Evolutionary conservation across 2,329 filamentous ascomycete species (phyloP).

Genomic region (Epichloe aotearoae): DNA sequence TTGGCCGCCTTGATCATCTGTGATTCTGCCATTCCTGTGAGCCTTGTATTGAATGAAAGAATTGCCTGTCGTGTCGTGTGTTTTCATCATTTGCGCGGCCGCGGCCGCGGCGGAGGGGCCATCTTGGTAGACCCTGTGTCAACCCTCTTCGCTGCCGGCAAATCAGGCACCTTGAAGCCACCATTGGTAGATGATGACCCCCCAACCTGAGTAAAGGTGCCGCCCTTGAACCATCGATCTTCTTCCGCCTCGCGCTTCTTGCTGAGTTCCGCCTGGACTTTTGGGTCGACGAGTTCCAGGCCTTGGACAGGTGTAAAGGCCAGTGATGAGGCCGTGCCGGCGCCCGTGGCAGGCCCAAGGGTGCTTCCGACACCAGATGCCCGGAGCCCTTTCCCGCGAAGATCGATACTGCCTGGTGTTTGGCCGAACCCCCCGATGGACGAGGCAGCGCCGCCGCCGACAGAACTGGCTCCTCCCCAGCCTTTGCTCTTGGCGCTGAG

Average conservation of each 20-base stretch:
- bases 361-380: slow-evolving; percentile 69
- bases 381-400: slow-evolving; percentile 68
- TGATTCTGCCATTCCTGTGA: background rate
- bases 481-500: slow-evolving; percentile 91
- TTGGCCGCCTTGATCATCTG: background rate
- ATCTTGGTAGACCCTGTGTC: slow-evolving; percentile 23
- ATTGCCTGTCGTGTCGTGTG: background rate
- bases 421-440: slow-evolving; percentile 70
- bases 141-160: slow-evolving; percentile 62
- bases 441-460: slow-evolving; percentile 55
- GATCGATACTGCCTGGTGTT: slow-evolving; percentile 45
- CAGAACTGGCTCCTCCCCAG: slow-evolving; percentile 64
- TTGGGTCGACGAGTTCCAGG: slow-evolving; percentile 88
- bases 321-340: slow-evolving; percentile 73
- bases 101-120: slow-evolving; percentile 21
- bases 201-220: slow-evolving; percentile 86
- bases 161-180: slow-evolving; percentile 70
- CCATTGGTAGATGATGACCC: slow-evolving; percentile 34
- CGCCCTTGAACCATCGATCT: slow-evolving; percentile 92
- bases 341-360: slow-evolving; percentile 49
- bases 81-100: background rate
- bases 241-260: slow-evolving; percentile 89
- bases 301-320: slow-evolving; percentile 93
- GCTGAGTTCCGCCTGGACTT: slow-evolving; percentile 73
- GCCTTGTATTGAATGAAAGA: background rate